Base-by-base conservation (phyloP, 768 basidiomycete genomes). In the Cytidiella melzeri region DNA sequence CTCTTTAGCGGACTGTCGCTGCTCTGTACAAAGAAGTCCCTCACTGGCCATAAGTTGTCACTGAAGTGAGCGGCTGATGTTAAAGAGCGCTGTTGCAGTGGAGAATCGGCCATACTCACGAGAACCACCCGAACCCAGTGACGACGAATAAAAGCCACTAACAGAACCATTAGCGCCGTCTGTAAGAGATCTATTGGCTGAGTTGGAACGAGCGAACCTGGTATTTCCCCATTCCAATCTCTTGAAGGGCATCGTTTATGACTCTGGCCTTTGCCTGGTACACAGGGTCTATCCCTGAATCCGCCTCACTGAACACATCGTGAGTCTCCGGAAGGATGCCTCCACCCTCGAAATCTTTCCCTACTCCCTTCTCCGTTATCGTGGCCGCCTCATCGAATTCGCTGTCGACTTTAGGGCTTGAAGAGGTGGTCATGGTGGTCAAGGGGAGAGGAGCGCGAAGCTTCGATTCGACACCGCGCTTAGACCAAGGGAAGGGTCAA, bases 11-110 rank as follows among this genome's bases (percentile, higher is more conserved):
- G 10, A 23, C 12, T 25, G 21, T 6, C 15, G 28, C 19, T 19
- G 7, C 12, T 23, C 19, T n/a, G 43, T 21, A 5, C 0, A 10
- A 40, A 24, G 19, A 9, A 18, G 27, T 13, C 59, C 78, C 53
- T 47, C n/a, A 83, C 83, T 13, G 82, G 84, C 84, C 83, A 87
- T 23, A 85, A 71, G 51, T 82, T 84, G 57, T 86, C 84, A n/a
- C 83, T 81, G n/a, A 57, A 2, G 42, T 25, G 39, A 23, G 24
- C 34, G 41, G n/a, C 47, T 7, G 38, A 39, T 18, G 40, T 47
- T n/a, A 41, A 34, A 34, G 42, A 28, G 47, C 43, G 23, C 28
- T 27, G n/a, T 15, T 21, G 15, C 20, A 41, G 34, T 9, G 2
- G 5, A 47, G 25, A 47, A 39, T 34, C 9, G 24, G 24, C 19